phyloP scores from a whole-genome alignment of 805 yeast genomes.

The Saccharomycopsis microspora region DNA sequence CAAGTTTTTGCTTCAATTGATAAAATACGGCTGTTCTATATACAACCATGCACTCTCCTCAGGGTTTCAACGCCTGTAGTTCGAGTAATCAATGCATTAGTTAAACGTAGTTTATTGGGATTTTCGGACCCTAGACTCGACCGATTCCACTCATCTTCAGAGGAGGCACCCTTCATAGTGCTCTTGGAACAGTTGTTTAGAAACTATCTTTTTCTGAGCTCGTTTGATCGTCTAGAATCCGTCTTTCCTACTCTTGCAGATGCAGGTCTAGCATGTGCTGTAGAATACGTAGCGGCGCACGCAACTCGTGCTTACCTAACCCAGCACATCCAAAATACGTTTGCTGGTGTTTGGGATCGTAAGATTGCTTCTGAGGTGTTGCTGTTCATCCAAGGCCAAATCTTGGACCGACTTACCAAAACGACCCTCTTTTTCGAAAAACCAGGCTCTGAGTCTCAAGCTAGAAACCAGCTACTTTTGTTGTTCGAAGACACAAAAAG shows the following conservation, averaged over 20 bases:
- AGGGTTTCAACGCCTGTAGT: neutral
- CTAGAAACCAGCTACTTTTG: too few species aligned
- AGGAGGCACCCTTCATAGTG: neutral
- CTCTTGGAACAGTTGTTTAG: constrained; percentile 1
- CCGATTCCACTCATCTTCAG: neutral
- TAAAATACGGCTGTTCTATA: too few species aligned
- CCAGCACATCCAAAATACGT: neutral
- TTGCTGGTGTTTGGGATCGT: neutral
- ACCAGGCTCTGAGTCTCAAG: too few species aligned
- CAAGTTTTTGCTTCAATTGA: too few species aligned
- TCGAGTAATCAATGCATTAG: constrained; percentile 1
- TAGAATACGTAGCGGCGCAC: neutral
- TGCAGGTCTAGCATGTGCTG: neutral
- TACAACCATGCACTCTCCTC: too few species aligned
- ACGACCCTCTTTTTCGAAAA: too few species aligned
- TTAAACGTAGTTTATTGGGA: neutral
- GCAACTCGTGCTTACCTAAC: constrained; percentile 1
- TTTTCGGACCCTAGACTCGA: neutral
- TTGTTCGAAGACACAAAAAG: neutral
- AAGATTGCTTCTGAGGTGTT: neutral
- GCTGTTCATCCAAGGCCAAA: too few species aligned
- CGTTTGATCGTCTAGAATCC: neutral
- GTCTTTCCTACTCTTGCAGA: neutral
- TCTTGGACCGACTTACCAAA: too few species aligned
- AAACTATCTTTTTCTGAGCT: neutral